Conservation (phyloP, 495 filamentous ascomycete species). For the Cudoniella acicularis region DNA sequence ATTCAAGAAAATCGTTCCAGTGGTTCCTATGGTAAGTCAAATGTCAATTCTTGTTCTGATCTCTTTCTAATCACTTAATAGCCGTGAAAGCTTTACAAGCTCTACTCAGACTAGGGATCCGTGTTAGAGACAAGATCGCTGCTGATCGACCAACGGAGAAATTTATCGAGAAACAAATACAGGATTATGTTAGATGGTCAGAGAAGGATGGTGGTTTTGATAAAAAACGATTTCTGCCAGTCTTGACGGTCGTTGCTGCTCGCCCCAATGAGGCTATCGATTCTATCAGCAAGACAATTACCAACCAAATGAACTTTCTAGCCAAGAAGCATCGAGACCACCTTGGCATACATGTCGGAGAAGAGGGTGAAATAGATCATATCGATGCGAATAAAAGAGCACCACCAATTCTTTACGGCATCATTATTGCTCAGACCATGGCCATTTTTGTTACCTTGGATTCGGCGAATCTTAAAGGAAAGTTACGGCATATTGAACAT, state of each 20-base stretch:
- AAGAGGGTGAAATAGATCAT: constrained; percentile 8
- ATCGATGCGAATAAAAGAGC: constrained; percentile 14
- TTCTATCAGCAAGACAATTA: constrained; percentile 9
- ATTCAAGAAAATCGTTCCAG: constrained; percentile 36
- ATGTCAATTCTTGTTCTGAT: not conserved
- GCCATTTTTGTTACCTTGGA: constrained; percentile 33
- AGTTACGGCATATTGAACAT: constrained; percentile 27
- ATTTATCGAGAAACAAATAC: constrained; percentile 16
- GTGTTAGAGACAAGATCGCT: constrained; percentile 15
- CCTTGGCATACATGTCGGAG: not conserved
- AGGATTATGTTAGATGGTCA: constrained; percentile 26
- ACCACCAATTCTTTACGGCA: constrained; percentile 32
- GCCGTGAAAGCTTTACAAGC: constrained; percentile 20
- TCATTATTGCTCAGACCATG: constrained; percentile 31
- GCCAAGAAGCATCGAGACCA: constrained; percentile 22
- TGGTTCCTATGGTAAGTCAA: constrained; percentile 17
- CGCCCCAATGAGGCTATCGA: constrained; percentile 2
- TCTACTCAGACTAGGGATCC: constrained; percentile 15
- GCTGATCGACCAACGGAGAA: not conserved
- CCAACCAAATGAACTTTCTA: constrained; percentile 17
- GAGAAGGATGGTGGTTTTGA: constrained; percentile 23
- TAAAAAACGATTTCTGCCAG: constrained; percentile 18
- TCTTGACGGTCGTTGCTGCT: constrained; percentile 14
- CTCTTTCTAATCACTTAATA: constrained; percentile 6
- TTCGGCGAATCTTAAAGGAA: constrained; percentile 21